Evolutionary conservation across 139 green algal genomes (phyloP), one percentile per base, ranked within the genome.

Genomic region (Closterium sp.): DNA sequence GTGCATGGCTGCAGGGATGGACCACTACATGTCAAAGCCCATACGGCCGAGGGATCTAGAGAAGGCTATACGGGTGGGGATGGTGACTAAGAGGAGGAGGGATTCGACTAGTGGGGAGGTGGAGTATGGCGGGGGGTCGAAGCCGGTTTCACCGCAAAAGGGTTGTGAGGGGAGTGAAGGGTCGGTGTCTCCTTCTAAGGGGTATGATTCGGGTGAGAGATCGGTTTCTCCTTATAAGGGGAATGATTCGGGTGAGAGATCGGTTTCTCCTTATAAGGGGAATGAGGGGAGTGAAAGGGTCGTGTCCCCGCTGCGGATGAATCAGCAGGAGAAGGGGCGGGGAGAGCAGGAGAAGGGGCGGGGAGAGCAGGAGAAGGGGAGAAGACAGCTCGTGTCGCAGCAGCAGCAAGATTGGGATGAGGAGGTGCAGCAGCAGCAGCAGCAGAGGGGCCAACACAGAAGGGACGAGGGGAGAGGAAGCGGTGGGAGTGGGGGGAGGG

Each of bases 11-110:
- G 30, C 66, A 4, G 64, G 88, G 8, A 91, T 91, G 88, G 88
- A 91, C 33, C 30, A 86, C 55, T 91, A 76, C 21, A 16, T 91
- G 28, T 55, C 88, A 9, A 91, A 91, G 64, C 88, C 88, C 31
- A 31, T 91, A 1, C 64, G 88, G n/a, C 43, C 88, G 31, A 34
- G 64, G 33, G 88, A 91, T 55, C 4, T 91, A 2, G 87, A 90
- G 23, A 3, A 9, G 7, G 38, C 84, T 8, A 28, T 90, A 35
- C 33, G 84, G 31, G 31, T 28, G 5, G 30, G 84, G 30, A 66
- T 36, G 10, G 84, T 36, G 10, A n/a, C n/a, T n/a, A 36, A 30
- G 31, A 34, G 32, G 32, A 88, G 33, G 84, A 88, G 12, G 25
- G 84, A 36, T 2, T 34, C 83, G 1, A 76, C 25, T 28, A 36